Evolutionary conservation across 805 yeast species (phyloP).

Genomic region (Phaffomyces antillensis): DNA sequence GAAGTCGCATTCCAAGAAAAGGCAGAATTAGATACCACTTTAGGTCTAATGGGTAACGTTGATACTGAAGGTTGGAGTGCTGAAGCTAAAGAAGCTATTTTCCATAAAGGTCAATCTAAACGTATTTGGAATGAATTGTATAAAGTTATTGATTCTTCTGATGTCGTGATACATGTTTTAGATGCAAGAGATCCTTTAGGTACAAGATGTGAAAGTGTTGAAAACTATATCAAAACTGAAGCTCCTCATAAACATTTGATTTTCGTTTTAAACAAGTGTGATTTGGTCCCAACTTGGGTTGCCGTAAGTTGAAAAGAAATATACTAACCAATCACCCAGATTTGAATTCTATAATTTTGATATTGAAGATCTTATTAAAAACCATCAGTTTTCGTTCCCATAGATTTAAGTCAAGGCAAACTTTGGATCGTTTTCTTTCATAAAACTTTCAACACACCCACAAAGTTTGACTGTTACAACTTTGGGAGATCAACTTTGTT

Average conservation of each 20-base stretch:
- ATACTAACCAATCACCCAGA: constrained; percentile 6
- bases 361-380: neutral
- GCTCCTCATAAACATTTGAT: constrained; percentile 95
- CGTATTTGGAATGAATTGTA: constrained; percentile 98
- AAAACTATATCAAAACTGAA: constrained; percentile 86
- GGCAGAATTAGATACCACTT: constrained; percentile 62
- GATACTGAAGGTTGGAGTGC: constrained; percentile 75
- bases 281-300: constrained; percentile 97
- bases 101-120: constrained; percentile 95
- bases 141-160: constrained; percentile 95
- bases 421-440: constrained; percentile 24
- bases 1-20: constrained; percentile 63
- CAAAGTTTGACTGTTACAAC: constrained; percentile 90
- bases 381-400: constrained; percentile 36
- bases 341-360: no score
- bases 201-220: constrained; percentile 89
- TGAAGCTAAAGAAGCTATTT: constrained; percentile 92
- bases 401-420: constrained; percentile 81
- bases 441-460: constrained; percentile 20
- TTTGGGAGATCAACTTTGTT: constrained; percentile 78
- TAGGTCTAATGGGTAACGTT: constrained; percentile 70
- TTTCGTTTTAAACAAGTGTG: constrained; percentile 93
- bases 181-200: constrained; percentile 93
- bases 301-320: constrained; percentile 67
- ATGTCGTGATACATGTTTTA: constrained; percentile 46